These are phyloP conservation scores for Schizophyllum commune DNA, from an alignment of 1,284 basidiomycete species.

Conservation along the genomic window DNA sequence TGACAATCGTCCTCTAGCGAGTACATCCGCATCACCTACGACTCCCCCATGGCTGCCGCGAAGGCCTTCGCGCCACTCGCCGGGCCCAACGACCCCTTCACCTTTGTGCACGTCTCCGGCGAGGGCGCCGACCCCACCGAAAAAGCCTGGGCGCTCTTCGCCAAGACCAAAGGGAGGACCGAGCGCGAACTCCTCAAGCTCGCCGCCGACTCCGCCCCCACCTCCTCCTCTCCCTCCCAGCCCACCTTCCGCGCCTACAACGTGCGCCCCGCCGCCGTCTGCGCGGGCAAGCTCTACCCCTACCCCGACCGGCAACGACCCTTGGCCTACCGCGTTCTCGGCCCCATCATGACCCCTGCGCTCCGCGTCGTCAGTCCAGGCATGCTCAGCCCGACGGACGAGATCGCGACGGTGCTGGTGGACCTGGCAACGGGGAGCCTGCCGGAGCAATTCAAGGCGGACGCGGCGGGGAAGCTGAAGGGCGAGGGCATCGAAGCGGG, in stretches of 20 bases:
- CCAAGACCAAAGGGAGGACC: conserved; percentile 19
- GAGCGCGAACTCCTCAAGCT: conserved; percentile 16
- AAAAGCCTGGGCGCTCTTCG: conserved; percentile 14
- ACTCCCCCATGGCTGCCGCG: conserved; percentile 21
- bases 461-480: background rate
- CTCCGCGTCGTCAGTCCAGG: background rate
- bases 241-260: background rate
- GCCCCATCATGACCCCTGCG: background rate
- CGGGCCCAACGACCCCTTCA: conserved; percentile 12
- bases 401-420: background rate
- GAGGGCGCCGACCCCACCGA: conserved; percentile 17
- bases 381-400: background rate
- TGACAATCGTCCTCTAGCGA: conserved; percentile 5
- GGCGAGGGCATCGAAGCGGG: background rate
- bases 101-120: conserved; percentile 22
- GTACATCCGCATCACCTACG: conserved; percentile 20
- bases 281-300: background rate
- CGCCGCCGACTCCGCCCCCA: background rate
- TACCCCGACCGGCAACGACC: background rate
- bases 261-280: background rate
- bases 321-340: background rate
- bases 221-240: background rate
- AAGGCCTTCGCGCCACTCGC: conserved; percentile 18
- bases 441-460: background rate
- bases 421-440: background rate